A percentile compares a stretch with the other conserved stretches of the same genome.
Conservation (phyloP, 108 stramenopile genomes). For the Cyclotella cryptica region DNA sequence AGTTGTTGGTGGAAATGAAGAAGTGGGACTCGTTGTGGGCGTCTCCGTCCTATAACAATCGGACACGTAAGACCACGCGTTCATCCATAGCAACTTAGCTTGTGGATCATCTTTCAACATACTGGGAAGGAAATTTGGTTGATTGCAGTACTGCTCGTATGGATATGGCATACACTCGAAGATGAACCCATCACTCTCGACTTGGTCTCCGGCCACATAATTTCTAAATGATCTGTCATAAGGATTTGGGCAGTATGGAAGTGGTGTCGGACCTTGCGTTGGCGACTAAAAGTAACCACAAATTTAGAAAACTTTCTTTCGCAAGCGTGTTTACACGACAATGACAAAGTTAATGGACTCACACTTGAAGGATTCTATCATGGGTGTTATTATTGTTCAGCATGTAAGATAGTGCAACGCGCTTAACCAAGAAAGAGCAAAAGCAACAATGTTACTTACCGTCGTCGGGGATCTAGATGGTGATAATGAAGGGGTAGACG, state of each 20-base stretch:
- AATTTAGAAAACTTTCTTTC: neutral
- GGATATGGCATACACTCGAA: slow-evolving; percentile 2
- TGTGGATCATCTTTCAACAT: neutral
- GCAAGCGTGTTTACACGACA: neutral
- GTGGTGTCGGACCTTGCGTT: neutral
- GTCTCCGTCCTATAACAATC: slow-evolving; percentile 3
- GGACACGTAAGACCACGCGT: slow-evolving; percentile 9
- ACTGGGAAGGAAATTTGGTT: slow-evolving; percentile 12
- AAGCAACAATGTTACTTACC: neutral
- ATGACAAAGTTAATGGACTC: neutral
- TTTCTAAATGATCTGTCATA: neutral
- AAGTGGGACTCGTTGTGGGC: neutral
- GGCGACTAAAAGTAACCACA: neutral
- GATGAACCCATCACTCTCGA: slow-evolving; percentile 9
- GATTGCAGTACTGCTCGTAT: slow-evolving; percentile 2
- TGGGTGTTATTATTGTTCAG: no score
- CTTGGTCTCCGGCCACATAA: slow-evolving; percentile 14
- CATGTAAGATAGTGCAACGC: no score
- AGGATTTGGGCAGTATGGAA: slow-evolving; percentile 10
- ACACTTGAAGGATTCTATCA: neutral
- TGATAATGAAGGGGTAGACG: neutral
- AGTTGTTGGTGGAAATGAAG: neutral
- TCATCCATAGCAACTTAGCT: slow-evolving; percentile 16
- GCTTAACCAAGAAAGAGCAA: no score
- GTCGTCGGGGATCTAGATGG: neutral